Conservation (phyloP, 306 rosid genomes). For the Quercus aquifolioides region DNA sequence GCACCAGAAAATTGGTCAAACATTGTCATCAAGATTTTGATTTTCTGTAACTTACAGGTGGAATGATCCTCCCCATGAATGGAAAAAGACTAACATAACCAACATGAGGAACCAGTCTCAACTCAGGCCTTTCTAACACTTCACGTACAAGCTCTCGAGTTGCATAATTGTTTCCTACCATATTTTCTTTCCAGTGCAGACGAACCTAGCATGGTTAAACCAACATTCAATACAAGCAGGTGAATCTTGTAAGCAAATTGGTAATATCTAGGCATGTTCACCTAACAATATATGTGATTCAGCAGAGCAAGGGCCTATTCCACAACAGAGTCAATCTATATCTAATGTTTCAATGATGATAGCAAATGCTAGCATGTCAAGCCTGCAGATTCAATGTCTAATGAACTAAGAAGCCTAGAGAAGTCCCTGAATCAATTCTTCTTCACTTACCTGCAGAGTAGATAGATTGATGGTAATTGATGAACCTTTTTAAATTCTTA, state of each 20-base stretch:
- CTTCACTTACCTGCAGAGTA: not conserved
- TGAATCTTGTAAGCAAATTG: not conserved
- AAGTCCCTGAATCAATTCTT: not conserved
- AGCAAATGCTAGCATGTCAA: not conserved
- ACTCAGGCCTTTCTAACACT: constrained; percentile 56
- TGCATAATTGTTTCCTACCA: constrained; percentile 37
- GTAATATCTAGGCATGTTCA: not conserved
- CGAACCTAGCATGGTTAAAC: constrained; percentile 54
- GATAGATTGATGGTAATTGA: not conserved
- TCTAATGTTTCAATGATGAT: not conserved
- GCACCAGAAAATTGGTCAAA: not conserved
- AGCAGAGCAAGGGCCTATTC: not conserved
- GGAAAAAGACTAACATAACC: constrained; percentile 89
- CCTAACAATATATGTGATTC: not conserved
- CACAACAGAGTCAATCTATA: not conserved
- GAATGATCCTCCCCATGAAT: constrained; percentile 78
- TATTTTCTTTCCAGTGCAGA: constrained; percentile 66
- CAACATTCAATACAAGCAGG: not conserved
- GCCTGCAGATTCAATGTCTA: not conserved
- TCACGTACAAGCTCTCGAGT: constrained; percentile 66
- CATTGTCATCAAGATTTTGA: constrained; percentile 12
- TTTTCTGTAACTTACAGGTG: constrained; percentile 57
- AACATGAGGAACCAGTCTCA: constrained; percentile 84
- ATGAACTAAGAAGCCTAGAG: not conserved
- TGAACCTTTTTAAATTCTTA: not conserved